These are phyloP conservation scores for Fusarium sp. DNA, from an alignment of 2,329 filamentous ascomycete species.

Conservation along the genomic window DNA sequence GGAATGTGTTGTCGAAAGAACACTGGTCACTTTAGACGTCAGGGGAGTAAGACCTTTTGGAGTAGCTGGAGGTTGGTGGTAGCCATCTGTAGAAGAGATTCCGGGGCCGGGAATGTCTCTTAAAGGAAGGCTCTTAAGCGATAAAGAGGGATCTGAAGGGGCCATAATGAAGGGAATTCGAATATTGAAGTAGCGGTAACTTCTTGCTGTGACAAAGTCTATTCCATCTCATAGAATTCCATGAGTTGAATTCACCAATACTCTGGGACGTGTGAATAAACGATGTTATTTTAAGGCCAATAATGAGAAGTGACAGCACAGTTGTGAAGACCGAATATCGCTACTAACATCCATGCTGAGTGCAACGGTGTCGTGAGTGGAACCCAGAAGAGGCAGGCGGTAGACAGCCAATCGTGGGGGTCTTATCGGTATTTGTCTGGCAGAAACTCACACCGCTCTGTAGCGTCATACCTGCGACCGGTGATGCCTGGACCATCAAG, in stretches of 20 bases:
- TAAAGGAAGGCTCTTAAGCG: slow-evolving; percentile 39
- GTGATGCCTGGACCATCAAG: slow-evolving; percentile 43
- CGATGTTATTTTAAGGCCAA: background rate
- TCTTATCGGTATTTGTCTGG: slow-evolving; percentile 44
- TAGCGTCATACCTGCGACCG: slow-evolving; percentile 45
- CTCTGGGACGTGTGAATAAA: background rate
- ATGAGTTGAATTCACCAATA: background rate
- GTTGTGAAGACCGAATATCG: slow-evolving; percentile 2
- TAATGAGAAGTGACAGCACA: background rate
- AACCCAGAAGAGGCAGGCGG: slow-evolving; percentile 43
- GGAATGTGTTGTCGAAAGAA: slow-evolving; percentile 91
- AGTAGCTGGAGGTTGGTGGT: slow-evolving; percentile 79
- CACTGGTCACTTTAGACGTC: slow-evolving; percentile 82
- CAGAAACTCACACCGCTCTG: slow-evolving; percentile 46
- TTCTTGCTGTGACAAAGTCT: slow-evolving; percentile 3
- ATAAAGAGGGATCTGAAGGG: slow-evolving; percentile 39
- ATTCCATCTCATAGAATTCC: slow-evolving; percentile 20
- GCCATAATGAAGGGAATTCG: slow-evolving; percentile 25
- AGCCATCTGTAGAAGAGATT: slow-evolving; percentile 84
- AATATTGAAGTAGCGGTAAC: slow-evolving; percentile 5
- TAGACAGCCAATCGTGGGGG: slow-evolving; percentile 21
- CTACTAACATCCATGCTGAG: slow-evolving; percentile 1
- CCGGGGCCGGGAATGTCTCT: slow-evolving; percentile 45
- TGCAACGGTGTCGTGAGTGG: slow-evolving; percentile 47
- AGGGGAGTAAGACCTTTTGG: slow-evolving; percentile 71